phyloP scores from a whole-genome alignment of 2,329 filamentous ascomycete species.

The Alternaria metachromatica region DNA sequence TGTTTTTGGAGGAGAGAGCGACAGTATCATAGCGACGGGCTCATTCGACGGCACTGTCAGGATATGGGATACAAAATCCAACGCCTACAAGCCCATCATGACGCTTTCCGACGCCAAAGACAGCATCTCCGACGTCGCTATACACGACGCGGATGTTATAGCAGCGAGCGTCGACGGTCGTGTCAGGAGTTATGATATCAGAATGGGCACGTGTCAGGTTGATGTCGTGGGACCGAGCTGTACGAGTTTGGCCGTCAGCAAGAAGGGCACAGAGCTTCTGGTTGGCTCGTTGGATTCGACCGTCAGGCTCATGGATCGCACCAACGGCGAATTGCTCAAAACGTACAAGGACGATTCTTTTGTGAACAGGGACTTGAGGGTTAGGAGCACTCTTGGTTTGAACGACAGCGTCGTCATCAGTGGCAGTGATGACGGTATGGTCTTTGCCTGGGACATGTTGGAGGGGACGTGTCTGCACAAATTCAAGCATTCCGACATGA shows the following conservation, averaged over 20 bases:
- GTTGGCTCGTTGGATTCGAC: slow-evolving; percentile 78
- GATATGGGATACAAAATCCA: slow-evolving; percentile 63
- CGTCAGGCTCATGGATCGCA: slow-evolving; percentile 80
- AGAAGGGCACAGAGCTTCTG: slow-evolving; percentile 76
- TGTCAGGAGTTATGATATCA: slow-evolving; percentile 80
- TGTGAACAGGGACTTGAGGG: slow-evolving; percentile 73
- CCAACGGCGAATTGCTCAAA: slow-evolving; percentile 74
- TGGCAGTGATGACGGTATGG: slow-evolving; percentile 77
- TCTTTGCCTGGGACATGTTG: slow-evolving; percentile 86
- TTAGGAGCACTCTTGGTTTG: slow-evolving; percentile 76
- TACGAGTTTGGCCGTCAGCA: slow-evolving; percentile 75
- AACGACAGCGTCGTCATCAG: slow-evolving; percentile 79
- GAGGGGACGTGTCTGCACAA: slow-evolving; percentile 71
- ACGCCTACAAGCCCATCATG: slow-evolving; percentile 69
- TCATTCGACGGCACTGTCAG: slow-evolving; percentile 78
- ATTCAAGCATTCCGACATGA: slow-evolving; percentile 56
- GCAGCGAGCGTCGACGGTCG: slow-evolving; percentile 84
- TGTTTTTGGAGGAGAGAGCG: slow-evolving; percentile 76
- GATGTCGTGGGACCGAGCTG: slow-evolving; percentile 61
- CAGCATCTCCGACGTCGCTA: slow-evolving; percentile 59
- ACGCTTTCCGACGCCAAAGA: slow-evolving; percentile 76
- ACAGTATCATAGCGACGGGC: slow-evolving; percentile 73
- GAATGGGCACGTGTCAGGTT: slow-evolving; percentile 69
- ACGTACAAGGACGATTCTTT: slow-evolving; percentile 67
- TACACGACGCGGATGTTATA: slow-evolving; percentile 63